phyloP scores from a whole-genome alignment of 495 filamentous ascomycete species.

The Sphaerosporella brunnea region DNA sequence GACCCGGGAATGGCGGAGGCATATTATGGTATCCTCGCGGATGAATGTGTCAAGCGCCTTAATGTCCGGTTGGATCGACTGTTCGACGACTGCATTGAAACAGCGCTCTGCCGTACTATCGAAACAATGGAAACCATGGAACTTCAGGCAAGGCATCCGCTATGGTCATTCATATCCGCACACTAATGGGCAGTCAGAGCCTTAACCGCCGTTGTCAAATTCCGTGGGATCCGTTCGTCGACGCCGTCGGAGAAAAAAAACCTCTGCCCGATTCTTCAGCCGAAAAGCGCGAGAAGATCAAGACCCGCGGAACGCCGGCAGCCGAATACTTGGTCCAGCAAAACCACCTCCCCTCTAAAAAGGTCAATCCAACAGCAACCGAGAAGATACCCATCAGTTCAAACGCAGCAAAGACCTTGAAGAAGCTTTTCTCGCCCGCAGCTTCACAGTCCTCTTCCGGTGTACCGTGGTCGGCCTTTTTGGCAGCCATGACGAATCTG shows the following conservation, averaged over 20 bases:
- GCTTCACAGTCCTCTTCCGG: not conserved
- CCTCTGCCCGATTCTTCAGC: not conserved
- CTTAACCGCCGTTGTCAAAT: not conserved
- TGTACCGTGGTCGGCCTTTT: constrained; percentile 13
- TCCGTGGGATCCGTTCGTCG: not conserved
- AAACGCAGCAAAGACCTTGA: constrained; percentile 7
- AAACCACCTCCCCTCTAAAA: constrained; percentile 4
- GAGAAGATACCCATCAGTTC: constrained; percentile 1
- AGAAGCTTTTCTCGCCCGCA: constrained; percentile 7
- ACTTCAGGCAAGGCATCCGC: not conserved
- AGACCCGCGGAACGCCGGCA: not conserved
- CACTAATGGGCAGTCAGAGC: not conserved
- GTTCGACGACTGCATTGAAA: not conserved
- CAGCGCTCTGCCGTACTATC: not conserved
- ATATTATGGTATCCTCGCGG: constrained; percentile 2
- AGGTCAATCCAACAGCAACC: not conserved
- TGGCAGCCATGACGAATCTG: constrained; percentile 6
- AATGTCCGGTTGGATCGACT: not conserved
- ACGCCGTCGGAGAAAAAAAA: not conserved
- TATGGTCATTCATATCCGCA: not conserved
- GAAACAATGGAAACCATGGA: not conserved
- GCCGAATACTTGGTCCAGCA: not conserved
- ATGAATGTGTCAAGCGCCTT: not conserved
- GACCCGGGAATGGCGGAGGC: not conserved
- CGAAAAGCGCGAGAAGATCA: not conserved